A percentile compares a stretch with the other conserved stretches of the same genome.
These are phyloP conservation scores for Candida boleticola DNA, from an alignment of 805 yeast species.

Conservation along the genomic window DNA sequence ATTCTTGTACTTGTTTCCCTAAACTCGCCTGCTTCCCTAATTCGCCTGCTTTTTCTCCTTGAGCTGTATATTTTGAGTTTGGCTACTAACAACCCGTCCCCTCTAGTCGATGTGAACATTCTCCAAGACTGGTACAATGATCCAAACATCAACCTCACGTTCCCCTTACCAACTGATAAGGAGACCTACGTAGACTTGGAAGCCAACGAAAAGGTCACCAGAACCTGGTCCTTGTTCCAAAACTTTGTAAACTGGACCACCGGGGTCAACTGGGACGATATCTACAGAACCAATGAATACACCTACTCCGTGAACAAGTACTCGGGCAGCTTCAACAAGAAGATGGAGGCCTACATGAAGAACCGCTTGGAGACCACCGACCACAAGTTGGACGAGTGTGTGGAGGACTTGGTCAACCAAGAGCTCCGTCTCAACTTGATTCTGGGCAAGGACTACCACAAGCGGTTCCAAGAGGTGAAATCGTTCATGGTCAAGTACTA, in stretches of 20 bases:
- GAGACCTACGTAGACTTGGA: slow-evolving; percentile 27
- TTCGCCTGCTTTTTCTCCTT: too few species aligned
- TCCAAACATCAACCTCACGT: slow-evolving; percentile 32
- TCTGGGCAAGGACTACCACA: slow-evolving; percentile 28
- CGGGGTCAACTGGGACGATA: slow-evolving; percentile 23
- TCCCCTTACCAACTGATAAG: slow-evolving; percentile 39
- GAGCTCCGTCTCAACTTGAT: slow-evolving; percentile 39
- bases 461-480: slow-evolving; percentile 36
- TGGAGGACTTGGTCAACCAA: slow-evolving; percentile 31
- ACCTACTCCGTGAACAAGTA: slow-evolving; percentile 32
- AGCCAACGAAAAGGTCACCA: slow-evolving; percentile 25
- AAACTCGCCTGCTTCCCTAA: too few species aligned
- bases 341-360: slow-evolving; percentile 28
- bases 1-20: too few species aligned
- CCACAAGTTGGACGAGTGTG: slow-evolving; percentile 32
- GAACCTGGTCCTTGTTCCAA: slow-evolving; percentile 24
- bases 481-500: slow-evolving; percentile 37
- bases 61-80: too few species aligned
- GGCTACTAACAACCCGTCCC: too few species aligned
- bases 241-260: slow-evolving; percentile 32
- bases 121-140: slow-evolving; percentile 29
- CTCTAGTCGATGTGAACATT: slow-evolving; percentile 35
- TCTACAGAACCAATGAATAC: slow-evolving; percentile 35
- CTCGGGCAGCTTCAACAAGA: slow-evolving; percentile 24
- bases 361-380: slow-evolving; percentile 32